These are phyloP conservation scores for Diospyros kaki DNA, from an alignment of 148 eudicot species.

Conservation along the genomic window DNA sequence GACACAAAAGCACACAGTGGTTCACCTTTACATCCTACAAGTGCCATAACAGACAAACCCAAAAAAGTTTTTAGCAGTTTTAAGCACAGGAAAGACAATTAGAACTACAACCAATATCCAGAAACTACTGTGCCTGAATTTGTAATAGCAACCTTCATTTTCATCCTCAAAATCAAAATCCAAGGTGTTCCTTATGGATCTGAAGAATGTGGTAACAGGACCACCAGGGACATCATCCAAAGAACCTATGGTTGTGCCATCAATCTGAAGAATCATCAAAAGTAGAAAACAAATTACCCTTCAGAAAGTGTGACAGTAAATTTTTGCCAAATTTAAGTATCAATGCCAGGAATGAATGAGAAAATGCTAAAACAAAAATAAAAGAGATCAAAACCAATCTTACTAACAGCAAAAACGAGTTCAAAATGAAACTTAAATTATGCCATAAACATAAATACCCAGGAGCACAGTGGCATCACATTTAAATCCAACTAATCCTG, in stretches of 20 bases:
- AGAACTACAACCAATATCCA: conserved; percentile 7
- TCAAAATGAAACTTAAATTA: not conserved
- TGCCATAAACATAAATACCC: not conserved
- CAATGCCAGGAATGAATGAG: not conserved
- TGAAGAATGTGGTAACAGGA: conserved; percentile 66
- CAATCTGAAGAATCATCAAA: conserved; percentile 45
- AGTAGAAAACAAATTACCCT: not conserved
- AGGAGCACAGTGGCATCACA: not conserved
- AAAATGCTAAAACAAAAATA: not conserved
- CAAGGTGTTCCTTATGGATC: conserved; percentile 80
- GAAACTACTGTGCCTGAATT: not conserved
- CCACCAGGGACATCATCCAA: conserved; percentile 82
- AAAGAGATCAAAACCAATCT: not conserved
- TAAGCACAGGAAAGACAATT: not conserved
- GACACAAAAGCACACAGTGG: not conserved
- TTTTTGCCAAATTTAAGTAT: conserved; percentile 3
- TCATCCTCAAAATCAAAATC: conserved; percentile 98
- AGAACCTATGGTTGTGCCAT: conserved; percentile 71
- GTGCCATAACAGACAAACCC: not conserved
- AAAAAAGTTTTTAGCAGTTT: not conserved
- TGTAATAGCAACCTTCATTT: conserved; percentile 67
- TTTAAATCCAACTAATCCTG: not conserved
- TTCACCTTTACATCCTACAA: not conserved
- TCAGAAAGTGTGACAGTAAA: not conserved
- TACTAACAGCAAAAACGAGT: not conserved